Base-by-base conservation (phyloP, 2,329 filamentous ascomycete genomes). In the Beauveria rudraprayagi region DNA sequence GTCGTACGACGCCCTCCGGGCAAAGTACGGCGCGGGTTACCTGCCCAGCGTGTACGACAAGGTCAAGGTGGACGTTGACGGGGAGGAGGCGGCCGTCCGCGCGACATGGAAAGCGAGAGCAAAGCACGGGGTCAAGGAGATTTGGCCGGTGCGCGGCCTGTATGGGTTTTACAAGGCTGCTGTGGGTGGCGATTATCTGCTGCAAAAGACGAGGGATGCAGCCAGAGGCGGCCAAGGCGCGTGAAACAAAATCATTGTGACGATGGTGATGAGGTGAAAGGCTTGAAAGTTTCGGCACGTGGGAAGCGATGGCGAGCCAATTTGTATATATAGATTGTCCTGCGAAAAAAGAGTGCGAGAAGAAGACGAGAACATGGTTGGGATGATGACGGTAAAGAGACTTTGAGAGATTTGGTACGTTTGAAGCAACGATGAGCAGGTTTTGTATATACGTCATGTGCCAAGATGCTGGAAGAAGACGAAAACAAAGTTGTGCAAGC, bases 11-110 rank as follows among this genome's bases (percentile, higher is more conserved):
- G 70, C 68, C 3, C 71, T 89, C 57, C 74, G 87, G 19, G 70
- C 71, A 26, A 83, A 81, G 67, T 90, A 89, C 67, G 72, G 76
- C 5, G 87, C 87, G 0, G 73, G 74, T 1, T 79, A 82, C 53
- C 68, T 90, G 63, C 86, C 85, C 0, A 85, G 76, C 34, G 85
- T 89, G 1, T 88, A 85, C 63, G 85, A 90, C 66, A 90, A 90
- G 73, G 84, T 88, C 26, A 82, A 80, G 66, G 81, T 82, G 0
- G 76, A 77, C 43, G 70, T 76, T 3, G 72, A 73, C 1, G 70
- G 66, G 1, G 72, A 75, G 40, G 69, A 69, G 40, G 66, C 65
- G 10, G 70, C 67, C 16, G 70, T 65, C 43, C 67, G 70, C 63
- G 66, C 63, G 1, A 69, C 70, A n/a, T 72, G 74, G 41, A 44